These are phyloP conservation scores for Massariosphaeria phaeospora DNA, from an alignment of 495 filamentous ascomycete genomes.

Conservation along the genomic window DNA sequence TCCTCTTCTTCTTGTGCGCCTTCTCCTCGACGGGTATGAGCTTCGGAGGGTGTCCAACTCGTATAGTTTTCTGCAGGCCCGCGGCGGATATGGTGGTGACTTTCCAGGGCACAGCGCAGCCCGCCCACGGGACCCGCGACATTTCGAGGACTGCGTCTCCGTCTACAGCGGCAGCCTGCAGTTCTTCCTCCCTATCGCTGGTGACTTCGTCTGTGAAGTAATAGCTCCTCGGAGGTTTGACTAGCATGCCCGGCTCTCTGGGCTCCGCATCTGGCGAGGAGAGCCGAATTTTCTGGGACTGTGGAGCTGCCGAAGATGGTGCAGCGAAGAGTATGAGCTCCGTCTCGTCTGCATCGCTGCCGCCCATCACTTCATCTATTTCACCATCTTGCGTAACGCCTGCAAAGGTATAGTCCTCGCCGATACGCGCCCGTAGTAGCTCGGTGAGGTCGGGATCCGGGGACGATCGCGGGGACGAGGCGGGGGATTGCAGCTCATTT, in stretches of 20 bases:
- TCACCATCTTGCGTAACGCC: not conserved
- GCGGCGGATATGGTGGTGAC: constrained; percentile 37
- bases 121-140: constrained; percentile 45
- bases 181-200: constrained; percentile 34
- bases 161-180: constrained; percentile 44
- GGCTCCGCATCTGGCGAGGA: constrained; percentile 17
- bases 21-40: constrained; percentile 10
- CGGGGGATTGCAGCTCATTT: constrained; percentile 45
- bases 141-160: constrained; percentile 44
- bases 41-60: not conserved
- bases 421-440: constrained; percentile 14
- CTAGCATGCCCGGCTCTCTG: constrained; percentile 40
- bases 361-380: not conserved
- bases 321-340: constrained; percentile 52
- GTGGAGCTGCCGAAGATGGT: constrained; percentile 22
- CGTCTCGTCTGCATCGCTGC: constrained; percentile 37
- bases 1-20: constrained; percentile 41
- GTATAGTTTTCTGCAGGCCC: constrained; percentile 17
- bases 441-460: constrained; percentile 24
- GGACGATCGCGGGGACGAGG: constrained; percentile 23
- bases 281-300: constrained; percentile 22
- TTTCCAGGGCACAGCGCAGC: constrained; percentile 53
- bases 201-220: constrained; percentile 44
- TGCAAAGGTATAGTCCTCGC: constrained; percentile 5
- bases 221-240: constrained; percentile 43